Conservation (phyloP, 2,329 filamentous ascomycete species). For the Alternaria novae-zelandiae region DNA sequence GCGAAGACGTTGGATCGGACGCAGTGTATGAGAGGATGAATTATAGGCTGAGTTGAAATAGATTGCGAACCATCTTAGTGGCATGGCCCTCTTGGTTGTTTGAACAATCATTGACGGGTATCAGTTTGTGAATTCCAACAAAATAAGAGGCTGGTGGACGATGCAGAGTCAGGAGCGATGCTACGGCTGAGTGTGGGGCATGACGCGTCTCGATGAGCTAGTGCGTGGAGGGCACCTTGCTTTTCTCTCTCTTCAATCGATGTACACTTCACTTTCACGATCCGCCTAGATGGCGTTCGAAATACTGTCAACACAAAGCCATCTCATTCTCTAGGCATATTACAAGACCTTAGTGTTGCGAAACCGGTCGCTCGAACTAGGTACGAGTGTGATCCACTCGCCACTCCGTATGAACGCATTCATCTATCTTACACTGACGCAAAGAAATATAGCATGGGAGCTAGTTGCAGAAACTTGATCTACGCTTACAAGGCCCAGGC, state of each 20-base stretch:
- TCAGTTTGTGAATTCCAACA: not conserved
- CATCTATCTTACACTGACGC: constrained; percentile 3
- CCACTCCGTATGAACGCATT: not conserved
- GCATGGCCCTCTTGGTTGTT: not conserved
- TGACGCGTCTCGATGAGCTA: constrained; percentile 11
- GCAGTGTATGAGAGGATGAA: not conserved
- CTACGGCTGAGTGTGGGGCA: constrained; percentile 1
- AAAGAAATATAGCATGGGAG: not conserved
- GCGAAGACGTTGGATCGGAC: constrained; percentile 1
- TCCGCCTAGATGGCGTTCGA: not conserved
- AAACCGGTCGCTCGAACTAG: constrained; percentile 1
- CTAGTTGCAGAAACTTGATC: not conserved
- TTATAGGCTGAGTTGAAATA: too few relatives aligned
- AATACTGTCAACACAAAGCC: not conserved
- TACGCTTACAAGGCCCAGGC: constrained; percentile 30
- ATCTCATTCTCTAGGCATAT: constrained; percentile 6
- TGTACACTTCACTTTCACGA: not conserved
- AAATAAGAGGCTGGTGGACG: not conserved
- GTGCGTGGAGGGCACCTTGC: not conserved
- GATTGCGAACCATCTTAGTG: too few relatives aligned
- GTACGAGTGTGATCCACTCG: not conserved
- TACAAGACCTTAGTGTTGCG: constrained; percentile 7
- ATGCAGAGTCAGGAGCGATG: not conserved
- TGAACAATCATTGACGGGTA: not conserved
- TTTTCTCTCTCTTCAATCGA: not conserved